Base-by-base conservation (phyloP, 2,329 filamentous ascomycete genomes). In the Macrophomina tecta region DNA sequence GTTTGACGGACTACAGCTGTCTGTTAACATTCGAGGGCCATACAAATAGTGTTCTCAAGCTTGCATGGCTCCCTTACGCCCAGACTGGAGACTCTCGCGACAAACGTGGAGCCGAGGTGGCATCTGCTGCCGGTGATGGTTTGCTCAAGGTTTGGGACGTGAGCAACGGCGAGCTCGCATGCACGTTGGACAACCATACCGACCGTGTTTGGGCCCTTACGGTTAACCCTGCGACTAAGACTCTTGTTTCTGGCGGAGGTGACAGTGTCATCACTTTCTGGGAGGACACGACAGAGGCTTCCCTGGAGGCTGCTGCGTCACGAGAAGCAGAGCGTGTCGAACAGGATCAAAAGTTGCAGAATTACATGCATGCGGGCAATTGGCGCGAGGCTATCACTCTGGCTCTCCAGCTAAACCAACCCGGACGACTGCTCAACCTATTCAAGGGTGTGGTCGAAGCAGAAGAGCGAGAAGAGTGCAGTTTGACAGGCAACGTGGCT, bases 81-180 rank as follows among this genome's bases (percentile, higher is more conserved):
- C 73, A 73, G 2, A 70, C 77, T 30, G 45, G 40, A n/a, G 76
- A 78, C 61, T 72, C 75, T 14, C 76, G 77, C 38, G 76, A 79
- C 32, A 90, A 87, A 75, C 85, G 85, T 69, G 85, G 86, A 30
- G 83, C 92, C 0, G 88, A 91, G 68, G 87, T 97, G 67, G 93
- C 91, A 40, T 96, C 91, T 70, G 94, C 95, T 14, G 95, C 92
- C 46, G 94, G 93, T 68, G 96, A 99, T 78, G 95, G 95, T 1
- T 86, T 99, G 3, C 93, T 99, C 67, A 99, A 98, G 80, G 88
- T 99, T 38, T 99, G 95, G 95, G 92, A 97, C 72, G 91, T 91
- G 12, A 90, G 91, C 74, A 89, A 86, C 1, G 93, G 94, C 55
- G 95, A 98, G 78, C 85, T 89, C 2, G 92, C 94, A 71, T 91